These are phyloP conservation scores for Naganishia cerealis DNA, from an alignment of 1,284 basidiomycete species.

Conservation along the genomic window DNA sequence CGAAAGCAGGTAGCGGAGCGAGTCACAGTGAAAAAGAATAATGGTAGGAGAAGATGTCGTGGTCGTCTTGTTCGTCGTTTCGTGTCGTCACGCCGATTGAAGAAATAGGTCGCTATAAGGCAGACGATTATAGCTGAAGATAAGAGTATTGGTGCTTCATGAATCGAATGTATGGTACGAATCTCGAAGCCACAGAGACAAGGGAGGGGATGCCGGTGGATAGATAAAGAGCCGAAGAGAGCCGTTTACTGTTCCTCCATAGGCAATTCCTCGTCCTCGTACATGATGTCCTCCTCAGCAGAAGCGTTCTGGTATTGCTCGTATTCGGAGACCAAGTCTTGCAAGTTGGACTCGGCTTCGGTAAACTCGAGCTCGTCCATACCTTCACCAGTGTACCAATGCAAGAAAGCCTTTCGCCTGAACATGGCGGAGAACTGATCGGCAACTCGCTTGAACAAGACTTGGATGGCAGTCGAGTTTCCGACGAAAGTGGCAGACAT, in stretches of 20 bases:
- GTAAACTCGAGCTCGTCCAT: constrained; percentile 99
- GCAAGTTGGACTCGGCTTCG: constrained; percentile 58
- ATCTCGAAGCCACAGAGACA: constrained; percentile 2
- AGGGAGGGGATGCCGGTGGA: not conserved
- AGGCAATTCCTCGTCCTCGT: constrained; percentile 47
- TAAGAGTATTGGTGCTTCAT: constrained; percentile 13
- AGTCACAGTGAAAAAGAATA: not conserved
- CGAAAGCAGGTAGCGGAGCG: constrained; percentile 24
- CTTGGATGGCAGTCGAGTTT: constrained; percentile 95
- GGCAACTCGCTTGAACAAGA: constrained; percentile 94
- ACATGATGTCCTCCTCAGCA: constrained; percentile 55
- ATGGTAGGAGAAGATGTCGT: not conserved
- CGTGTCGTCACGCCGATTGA: constrained; percentile 22
- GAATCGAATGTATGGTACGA: not conserved
- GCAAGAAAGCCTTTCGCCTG: constrained; percentile 97
- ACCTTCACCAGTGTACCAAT: constrained; percentile 98
- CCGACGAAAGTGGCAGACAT: constrained; percentile 97
- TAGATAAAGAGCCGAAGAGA: not conserved
- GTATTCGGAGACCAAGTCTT: constrained; percentile 52
- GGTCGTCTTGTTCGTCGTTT: constrained; percentile 24
- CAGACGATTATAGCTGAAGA: constrained; percentile 6
- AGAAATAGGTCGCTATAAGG: constrained; percentile 3
- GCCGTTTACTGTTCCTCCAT: constrained; percentile 32
- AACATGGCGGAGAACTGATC: constrained; percentile 99
- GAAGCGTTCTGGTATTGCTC: constrained; percentile 86